A percentile compares a stretch with the other conserved stretches of the same genome.
phyloP scores from a whole-genome alignment of 768 basidiomycete genomes.

The Porpolomopsis calyptriformis region DNA sequence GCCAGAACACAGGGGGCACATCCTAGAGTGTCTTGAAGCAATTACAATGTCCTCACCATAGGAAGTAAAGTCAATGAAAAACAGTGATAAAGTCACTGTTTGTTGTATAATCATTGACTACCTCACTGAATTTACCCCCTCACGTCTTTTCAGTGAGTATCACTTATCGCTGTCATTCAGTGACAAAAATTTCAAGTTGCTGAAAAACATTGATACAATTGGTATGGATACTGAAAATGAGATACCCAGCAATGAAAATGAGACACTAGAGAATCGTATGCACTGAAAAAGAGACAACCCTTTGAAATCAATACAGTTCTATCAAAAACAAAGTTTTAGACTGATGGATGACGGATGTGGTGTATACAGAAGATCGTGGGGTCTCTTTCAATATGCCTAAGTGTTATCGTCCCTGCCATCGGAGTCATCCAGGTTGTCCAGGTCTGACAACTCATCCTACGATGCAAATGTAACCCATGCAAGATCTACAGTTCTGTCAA shows the following conservation, averaged over 20 bases:
- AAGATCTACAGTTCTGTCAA: conserved; percentile 7
- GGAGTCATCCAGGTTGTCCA: not conserved
- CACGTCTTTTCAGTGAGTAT: not conserved
- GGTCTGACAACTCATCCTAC: not conserved
- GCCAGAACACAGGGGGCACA: too few relatives aligned
- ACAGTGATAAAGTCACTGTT: not conserved
- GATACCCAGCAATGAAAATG: not conserved
- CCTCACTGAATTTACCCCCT: not conserved
- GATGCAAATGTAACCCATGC: not conserved
- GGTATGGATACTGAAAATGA: not conserved
- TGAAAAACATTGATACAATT: not conserved
- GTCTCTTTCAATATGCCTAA: not conserved
- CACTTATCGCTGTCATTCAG: not conserved
- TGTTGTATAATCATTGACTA: not conserved
- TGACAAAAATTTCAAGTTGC: not conserved
- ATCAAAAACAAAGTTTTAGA: too few relatives aligned
- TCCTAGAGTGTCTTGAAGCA: too few relatives aligned
- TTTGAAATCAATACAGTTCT: too few relatives aligned
- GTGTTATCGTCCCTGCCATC: not conserved
- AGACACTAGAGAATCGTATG: too few relatives aligned
- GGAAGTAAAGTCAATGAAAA: not conserved
- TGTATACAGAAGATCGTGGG: too few relatives aligned
- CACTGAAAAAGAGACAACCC: too few relatives aligned
- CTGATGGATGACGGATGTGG: not conserved
- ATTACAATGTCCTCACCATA: too few relatives aligned